Conservation (phyloP, 495 filamentous ascomycete genomes). For the Lophiostoma macrostomum region DNA sequence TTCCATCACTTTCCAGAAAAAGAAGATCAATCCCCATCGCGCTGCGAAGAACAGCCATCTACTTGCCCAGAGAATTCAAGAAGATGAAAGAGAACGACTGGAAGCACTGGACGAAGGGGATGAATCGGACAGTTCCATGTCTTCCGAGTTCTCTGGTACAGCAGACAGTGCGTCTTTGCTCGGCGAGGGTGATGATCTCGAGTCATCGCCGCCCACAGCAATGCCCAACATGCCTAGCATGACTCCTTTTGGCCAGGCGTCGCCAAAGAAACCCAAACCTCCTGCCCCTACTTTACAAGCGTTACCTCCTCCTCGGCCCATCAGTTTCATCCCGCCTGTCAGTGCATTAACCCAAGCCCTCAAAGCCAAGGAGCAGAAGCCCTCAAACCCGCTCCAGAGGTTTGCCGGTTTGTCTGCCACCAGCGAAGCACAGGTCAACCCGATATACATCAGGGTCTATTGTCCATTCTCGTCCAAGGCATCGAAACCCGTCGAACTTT, state of each 20-base stretch:
- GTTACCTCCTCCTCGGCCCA: constrained; percentile 86
- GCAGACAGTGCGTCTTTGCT: constrained; percentile 61
- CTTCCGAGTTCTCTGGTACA: constrained; percentile 66
- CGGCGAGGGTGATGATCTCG: constrained; percentile 46
- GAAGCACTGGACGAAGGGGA: constrained; percentile 57
- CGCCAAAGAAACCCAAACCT: constrained; percentile 57
- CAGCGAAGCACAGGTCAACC: constrained; percentile 64
- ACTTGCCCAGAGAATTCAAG: constrained; percentile 46
- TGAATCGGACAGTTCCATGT: constrained; percentile 63
- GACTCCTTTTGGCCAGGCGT: constrained; percentile 40
- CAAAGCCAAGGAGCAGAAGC: constrained; percentile 74
- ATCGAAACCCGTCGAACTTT: constrained; percentile 52
- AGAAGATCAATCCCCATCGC: constrained; percentile 53
- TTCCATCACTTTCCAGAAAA: constrained; percentile 60
- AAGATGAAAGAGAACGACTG: constrained; percentile 39
- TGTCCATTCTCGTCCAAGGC: constrained; percentile 74
- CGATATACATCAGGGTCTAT: constrained; percentile 82
- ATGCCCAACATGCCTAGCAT: constrained; percentile 34
- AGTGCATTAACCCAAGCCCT: constrained; percentile 70
- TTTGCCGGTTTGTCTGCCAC: constrained; percentile 86
- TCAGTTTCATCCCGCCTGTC: constrained; percentile 77
- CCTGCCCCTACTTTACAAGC: constrained; percentile 63
- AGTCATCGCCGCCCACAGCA: constrained; percentile 45
- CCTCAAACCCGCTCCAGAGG: constrained; percentile 75
- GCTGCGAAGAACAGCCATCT: constrained; percentile 49